phyloP scores from a whole-genome alignment of 1,139 yeast genomes.

The Protomyces inundatus region DNA sequence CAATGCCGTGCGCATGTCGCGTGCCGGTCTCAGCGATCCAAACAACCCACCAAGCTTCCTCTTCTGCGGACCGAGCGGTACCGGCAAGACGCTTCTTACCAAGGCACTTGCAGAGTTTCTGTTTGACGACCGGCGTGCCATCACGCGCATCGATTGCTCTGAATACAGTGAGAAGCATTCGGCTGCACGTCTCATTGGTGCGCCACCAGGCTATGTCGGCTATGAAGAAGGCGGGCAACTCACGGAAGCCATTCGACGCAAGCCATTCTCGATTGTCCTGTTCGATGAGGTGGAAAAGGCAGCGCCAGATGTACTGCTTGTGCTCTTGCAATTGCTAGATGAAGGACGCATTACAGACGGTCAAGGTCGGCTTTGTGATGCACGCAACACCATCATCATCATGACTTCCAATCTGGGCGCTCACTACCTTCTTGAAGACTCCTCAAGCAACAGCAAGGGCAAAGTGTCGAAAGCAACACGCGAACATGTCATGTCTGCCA shows the following conservation, averaged over 20 bases:
- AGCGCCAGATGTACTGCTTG: conserved; percentile 95
- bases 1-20: conserved; percentile 82
- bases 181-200: conserved; percentile 88
- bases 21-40: conserved; percentile 96
- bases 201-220: conserved; percentile 98
- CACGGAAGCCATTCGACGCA: conserved; percentile 83
- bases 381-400: conserved; percentile 84
- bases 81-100: conserved; percentile 97
- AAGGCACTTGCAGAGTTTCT: conserved; percentile 93
- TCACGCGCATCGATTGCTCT: conserved; percentile 96
- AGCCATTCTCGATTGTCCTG: conserved; percentile 88
- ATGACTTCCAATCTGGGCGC: conserved; percentile 99
- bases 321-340: conserved; percentile 82
- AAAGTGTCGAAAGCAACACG: conserved; percentile 62
- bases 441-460: conserved; percentile 43
- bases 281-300: conserved; percentile 98
- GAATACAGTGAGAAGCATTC: conserved; percentile 94
- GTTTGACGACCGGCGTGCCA: conserved; percentile 91
- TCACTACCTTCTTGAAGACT: conserved; percentile 68
- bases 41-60: conserved; percentile 93
- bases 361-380: conserved; percentile 87
- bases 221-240: conserved; percentile 96
- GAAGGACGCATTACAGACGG: conserved; percentile 96
- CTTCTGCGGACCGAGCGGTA: conserved; percentile 92
- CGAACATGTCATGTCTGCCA: conserved; percentile 75